Evolutionary conservation across 202 grass and related monocot species (phyloP).

Genomic region (Carex arenaria): DNA sequence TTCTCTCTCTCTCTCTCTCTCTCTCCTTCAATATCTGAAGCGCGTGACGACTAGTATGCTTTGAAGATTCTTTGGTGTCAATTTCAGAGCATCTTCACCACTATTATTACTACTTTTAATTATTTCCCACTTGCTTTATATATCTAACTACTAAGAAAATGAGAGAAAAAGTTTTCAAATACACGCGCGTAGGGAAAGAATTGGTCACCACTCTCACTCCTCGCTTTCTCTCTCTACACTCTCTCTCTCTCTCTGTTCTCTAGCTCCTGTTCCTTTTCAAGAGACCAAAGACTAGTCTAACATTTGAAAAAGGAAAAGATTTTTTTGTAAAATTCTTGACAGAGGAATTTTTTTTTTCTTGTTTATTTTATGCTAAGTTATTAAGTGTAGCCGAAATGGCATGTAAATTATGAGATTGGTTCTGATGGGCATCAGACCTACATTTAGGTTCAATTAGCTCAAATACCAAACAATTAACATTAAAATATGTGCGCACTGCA

Average conservation of each 20-base stretch:
- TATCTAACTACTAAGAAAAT: background rate
- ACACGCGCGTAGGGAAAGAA: background rate
- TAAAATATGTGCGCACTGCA: too few relatives aligned
- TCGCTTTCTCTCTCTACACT: background rate
- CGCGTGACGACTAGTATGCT: constrained; percentile 6
- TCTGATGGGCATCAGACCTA: too few relatives aligned
- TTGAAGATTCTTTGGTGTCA: constrained; percentile 12
- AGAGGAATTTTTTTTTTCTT: background rate
- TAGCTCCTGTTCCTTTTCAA: constrained; percentile 15
- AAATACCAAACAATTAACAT: too few relatives aligned
- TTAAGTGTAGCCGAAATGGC: background rate
- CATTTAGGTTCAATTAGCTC: too few relatives aligned
- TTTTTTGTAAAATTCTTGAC: too few relatives aligned
- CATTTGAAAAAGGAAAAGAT: constrained; percentile 4
- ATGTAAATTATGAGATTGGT: too few relatives aligned
- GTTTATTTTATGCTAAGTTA: background rate
- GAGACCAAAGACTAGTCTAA: constrained; percentile 18
- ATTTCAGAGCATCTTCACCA: constrained; percentile 17
- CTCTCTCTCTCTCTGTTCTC: background rate
- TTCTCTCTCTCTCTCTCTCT: background rate
- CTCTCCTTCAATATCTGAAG: background rate
- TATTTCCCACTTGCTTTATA: constrained; percentile 8
- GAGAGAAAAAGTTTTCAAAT: background rate
- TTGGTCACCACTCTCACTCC: background rate
- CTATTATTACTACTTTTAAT: background rate